Percentiles rank a stretch among this genome's conserved stretches.
phyloP scores from a whole-genome alignment of 1,139 yeast species.

The Yamadazyma triangularis region DNA sequence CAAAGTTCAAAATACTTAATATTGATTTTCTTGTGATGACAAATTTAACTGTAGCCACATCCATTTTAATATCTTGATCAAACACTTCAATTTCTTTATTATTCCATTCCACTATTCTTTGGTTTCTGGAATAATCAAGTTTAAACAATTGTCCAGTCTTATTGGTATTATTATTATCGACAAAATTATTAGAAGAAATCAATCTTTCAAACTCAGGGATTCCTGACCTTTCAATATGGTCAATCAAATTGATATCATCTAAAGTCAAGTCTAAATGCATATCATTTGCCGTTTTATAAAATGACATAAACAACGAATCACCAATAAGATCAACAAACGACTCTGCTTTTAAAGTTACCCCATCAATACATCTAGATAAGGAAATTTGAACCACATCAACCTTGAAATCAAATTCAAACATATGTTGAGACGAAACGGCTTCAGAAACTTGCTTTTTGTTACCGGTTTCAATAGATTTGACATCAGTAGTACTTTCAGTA shows the following conservation, averaged over 20 bases:
- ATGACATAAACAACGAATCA: conserved; percentile 56
- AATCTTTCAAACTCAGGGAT: conserved; percentile 64
- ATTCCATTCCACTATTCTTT: conserved; percentile 58
- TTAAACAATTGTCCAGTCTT: conserved; percentile 51
- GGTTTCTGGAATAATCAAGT: conserved; percentile 54
- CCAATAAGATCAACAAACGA: conserved; percentile 71
- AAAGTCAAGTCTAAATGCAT: conserved; percentile 66
- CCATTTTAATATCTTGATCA: conserved; percentile 74
- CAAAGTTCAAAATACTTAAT: conserved; percentile 73
- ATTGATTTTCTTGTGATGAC: conserved; percentile 76
- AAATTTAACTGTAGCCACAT: conserved; percentile 75
- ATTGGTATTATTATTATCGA: conserved; percentile 23
- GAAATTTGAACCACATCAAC: conserved; percentile 63
- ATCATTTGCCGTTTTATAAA: conserved; percentile 54
- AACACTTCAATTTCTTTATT: conserved; percentile 60
- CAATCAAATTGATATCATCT: conserved; percentile 66
- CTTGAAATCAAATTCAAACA: conserved; percentile 64
- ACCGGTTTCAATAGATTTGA: not conserved
- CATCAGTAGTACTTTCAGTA: conserved; percentile 2
- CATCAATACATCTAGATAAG: conserved; percentile 63
- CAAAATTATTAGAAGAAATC: conserved; percentile 60
- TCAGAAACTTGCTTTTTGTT: conserved; percentile 10
- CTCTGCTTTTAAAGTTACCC: conserved; percentile 56
- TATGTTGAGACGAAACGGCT: conserved; percentile 45
- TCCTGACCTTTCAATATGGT: conserved; percentile 64